Evolutionary conservation across 306 rosid species (phyloP).

Genomic region (Sindora glabra): DNA sequence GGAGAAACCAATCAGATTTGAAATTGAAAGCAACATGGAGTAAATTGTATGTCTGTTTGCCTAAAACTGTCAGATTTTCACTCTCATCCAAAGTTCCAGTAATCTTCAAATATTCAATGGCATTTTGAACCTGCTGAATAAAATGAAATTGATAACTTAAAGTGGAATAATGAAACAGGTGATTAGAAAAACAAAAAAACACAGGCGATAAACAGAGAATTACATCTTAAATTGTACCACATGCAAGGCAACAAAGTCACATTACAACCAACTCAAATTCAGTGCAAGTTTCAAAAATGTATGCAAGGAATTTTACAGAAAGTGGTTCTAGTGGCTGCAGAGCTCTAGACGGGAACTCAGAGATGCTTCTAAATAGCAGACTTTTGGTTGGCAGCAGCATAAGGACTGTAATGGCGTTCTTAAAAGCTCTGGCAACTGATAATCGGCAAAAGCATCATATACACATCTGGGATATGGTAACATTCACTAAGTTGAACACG

Average conservation of each 20-base stretch:
- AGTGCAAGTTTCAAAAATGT: slow-evolving; percentile 14
- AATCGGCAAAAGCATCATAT: slow-evolving; percentile 75
- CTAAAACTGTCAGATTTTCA: slow-evolving; percentile 82
- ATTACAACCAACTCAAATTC: slow-evolving; percentile 6
- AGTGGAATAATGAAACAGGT: no score
- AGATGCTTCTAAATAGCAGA: slow-evolving; percentile 84
- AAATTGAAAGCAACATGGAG: slow-evolving; percentile 11
- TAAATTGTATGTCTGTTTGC: slow-evolving; percentile 25
- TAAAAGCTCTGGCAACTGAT: slow-evolving; percentile 89
- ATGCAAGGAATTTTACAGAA: slow-evolving; percentile 48
- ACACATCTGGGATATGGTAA: slow-evolving; percentile 88
- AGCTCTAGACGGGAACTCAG: slow-evolving; percentile 90
- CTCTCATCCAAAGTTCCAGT: slow-evolving; percentile 86
- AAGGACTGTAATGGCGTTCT: slow-evolving; percentile 95
- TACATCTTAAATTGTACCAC: neutral
- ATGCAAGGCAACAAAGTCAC: slow-evolving; percentile 7
- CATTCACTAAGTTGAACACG: slow-evolving; percentile 96
- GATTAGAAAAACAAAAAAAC: slow-evolving; percentile 10
- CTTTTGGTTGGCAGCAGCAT: slow-evolving; percentile 94
- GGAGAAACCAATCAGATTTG: slow-evolving; percentile 4
- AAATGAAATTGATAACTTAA: slow-evolving; percentile 3
- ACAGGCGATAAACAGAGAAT: neutral
- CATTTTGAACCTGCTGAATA: slow-evolving; percentile 79
- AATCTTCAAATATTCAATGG: slow-evolving; percentile 77
- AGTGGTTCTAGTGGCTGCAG: slow-evolving; percentile 82